Base-by-base conservation (phyloP, 768 basidiomycete genomes). In the Termitomyces sp. region DNA sequence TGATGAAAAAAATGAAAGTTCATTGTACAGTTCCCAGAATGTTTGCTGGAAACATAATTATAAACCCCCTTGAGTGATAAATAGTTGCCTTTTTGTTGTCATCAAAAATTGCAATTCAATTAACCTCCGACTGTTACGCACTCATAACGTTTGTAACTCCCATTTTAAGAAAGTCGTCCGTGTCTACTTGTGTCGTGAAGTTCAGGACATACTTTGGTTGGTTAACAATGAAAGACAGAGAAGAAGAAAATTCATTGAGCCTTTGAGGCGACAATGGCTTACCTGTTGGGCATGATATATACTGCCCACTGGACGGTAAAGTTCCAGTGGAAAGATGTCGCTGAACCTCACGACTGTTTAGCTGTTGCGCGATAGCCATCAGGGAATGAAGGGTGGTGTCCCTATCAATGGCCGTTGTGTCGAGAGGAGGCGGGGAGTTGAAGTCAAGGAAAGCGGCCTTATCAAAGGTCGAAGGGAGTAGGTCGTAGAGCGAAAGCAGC, bases 401-500 rank as follows among this genome's bases (percentile, higher is more conserved):
- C 42, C 30, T 60, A 20, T 66, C 65, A n/a, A 60, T 60, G 15
- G 39, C 48, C 34, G 60, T 58, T 12, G 57, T n/a, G 39, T 60
- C 60, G 18, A 66, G 57, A 5, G 57, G 56, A 13, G 65, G 62
- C 1, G 62, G 65, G 6, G 58, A 63, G 37, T 63, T 62, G 58
- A 63, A 66, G 45, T 66, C 65, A 6, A 63, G 65, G 44, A 61
- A 59, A 0, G 58, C 58, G 34, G 61, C 51, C 18, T 58, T 52
- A 27, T 66, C 65, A 30, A 66, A 61, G 2, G 58, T 60, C 5
- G 65, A 52, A 34, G 65, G 65, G 27, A 66, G 65, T 22, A 63
- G 58, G 34, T 63, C 65, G 37, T 66, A 66, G 51, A 66, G 62
- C 6, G 65, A 61, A 16, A 66, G 57, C 33, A 66, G 49, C n/a